Base-by-base conservation (phyloP, 2,329 filamentous ascomycete genomes). In the Coniochaeta sp. region DNA sequence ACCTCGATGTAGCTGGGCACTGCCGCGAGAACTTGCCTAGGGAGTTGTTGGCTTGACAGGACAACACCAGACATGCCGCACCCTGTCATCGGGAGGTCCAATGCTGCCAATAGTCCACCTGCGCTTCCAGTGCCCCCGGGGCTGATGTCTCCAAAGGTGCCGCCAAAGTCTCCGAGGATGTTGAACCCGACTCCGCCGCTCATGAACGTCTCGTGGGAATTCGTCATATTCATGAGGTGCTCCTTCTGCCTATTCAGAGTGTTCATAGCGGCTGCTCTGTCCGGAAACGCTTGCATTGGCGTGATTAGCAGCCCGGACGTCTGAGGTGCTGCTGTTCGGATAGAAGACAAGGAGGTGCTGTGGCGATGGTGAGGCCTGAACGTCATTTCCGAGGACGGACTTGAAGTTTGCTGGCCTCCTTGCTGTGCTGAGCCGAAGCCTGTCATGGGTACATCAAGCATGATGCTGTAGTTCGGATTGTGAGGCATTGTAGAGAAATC, bases 1-100 rank as follows among this genome's bases (percentile, higher is more conserved):
- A 79, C 70, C 26, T 80, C 73, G 62, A 84, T 71, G 63, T 84
- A 84, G 47, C 68, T 67, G 47, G 82, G 80, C 54, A 83, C 76
- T 44, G 75, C 74, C 57, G 73, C 76, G 62, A 73, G 74, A 52
- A 74, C 70, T 56, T 72, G 64, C 60, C 69, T 62, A 61, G 71
- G 68, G 63, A 78, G 67, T 52, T 69, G 67, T 54, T 68, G 67
- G 56, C 73, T 72, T 34, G 71, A 69, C 62, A 74, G 72, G 8
- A 65, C 54, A 7, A 60, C 36, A 11, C 59, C 59, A 17, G 58
- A 43, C 60, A 65, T 60, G 19, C 63, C 64, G 57, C 66, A 67
- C 9, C 64, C 64, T 6, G 59, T 60, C 43, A 69, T 59, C 24
- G 62, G 59, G 64, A 80, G 67, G 58, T 73, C 69, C 59, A 73